Percentiles rank a stretch among this genome's conserved stretches.
phyloP scores from a whole-genome alignment of 768 basidiomycete genomes.

The Daedalea quercina region DNA sequence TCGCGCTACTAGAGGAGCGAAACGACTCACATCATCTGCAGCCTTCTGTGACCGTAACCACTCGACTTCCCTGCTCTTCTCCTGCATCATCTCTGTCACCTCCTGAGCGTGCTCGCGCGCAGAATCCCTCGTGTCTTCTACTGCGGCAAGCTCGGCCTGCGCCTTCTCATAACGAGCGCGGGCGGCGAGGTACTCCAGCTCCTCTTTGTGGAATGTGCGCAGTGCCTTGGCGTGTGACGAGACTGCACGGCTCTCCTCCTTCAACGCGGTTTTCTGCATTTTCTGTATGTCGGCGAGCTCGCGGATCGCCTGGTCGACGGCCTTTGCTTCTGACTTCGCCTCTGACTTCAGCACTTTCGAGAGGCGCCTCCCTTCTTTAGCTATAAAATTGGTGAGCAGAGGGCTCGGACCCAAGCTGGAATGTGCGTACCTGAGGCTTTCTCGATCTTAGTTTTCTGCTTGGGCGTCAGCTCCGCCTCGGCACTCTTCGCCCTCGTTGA shows the following conservation, averaged over 20 bases:
- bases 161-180: slow-evolving; percentile 52
- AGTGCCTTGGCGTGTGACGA: slow-evolving; percentile 44
- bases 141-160: slow-evolving; percentile 29
- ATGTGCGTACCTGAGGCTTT: slow-evolving; percentile 45
- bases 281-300: slow-evolving; percentile 64
- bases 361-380: slow-evolving; percentile 50
- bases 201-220: slow-evolving; percentile 52
- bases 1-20: neutral
- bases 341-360: slow-evolving; percentile 68
- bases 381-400: slow-evolving; percentile 26
- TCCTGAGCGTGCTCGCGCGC: slow-evolving; percentile 47
- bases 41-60: slow-evolving; percentile 55
- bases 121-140: slow-evolving; percentile 34
- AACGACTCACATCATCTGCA: slow-evolving; percentile 48
- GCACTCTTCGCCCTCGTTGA: slow-evolving; percentile 39
- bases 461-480: slow-evolving; percentile 39
- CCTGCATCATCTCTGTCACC: slow-evolving; percentile 54
- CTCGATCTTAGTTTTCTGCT: slow-evolving; percentile 43
- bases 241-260: slow-evolving; percentile 28
- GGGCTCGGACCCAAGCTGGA: neutral
- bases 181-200: slow-evolving; percentile 53
- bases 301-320: slow-evolving; percentile 51
- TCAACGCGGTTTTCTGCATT: slow-evolving; percentile 61
- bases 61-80: slow-evolving; percentile 72
- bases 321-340: slow-evolving; percentile 58